phyloP scores from a whole-genome alignment of 352 stramenopile genomes.

The Phytopythium aichiense region DNA sequence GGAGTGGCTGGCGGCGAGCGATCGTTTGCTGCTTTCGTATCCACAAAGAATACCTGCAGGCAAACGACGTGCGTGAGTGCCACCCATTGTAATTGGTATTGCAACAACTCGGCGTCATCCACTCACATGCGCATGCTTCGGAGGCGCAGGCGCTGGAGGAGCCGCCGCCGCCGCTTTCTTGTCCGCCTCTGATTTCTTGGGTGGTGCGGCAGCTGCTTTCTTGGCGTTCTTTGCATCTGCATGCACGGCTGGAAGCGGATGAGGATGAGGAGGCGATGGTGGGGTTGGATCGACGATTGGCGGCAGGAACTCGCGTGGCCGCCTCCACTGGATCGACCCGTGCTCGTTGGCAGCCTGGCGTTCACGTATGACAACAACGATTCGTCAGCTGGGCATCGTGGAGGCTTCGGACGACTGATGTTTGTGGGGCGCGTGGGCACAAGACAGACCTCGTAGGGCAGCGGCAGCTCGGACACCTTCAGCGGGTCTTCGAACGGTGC shows the following conservation, averaged over 20 bases:
- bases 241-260: conserved; percentile 12
- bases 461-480: conserved; percentile 16
- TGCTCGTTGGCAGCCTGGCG: not conserved
- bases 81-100: not conserved
- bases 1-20: not conserved
- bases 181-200: conserved; percentile 33
- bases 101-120: not conserved
- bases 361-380: not conserved
- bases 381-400: not conserved
- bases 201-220: conserved; percentile 17
- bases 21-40: conserved; percentile 1
- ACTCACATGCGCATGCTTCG: conserved; percentile 46
- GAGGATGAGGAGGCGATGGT: conserved; percentile 9
- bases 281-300: conserved; percentile 30
- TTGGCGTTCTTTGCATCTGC: conserved; percentile 31
- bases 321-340: conserved; percentile 47
- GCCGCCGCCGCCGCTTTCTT: conserved; percentile 20
- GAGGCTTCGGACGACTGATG: not conserved
- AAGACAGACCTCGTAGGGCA: conserved; percentile 22
- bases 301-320: conserved; percentile 53
- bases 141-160: conserved; percentile 9
- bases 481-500: conserved; percentile 43
- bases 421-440: not conserved
- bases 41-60: not conserved
- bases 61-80: not conserved